Evolutionary conservation across 352 stramenopile species (phyloP), one percentile per base, ranked within the genome.

Genomic region (Globisporangium ultimum): DNA sequence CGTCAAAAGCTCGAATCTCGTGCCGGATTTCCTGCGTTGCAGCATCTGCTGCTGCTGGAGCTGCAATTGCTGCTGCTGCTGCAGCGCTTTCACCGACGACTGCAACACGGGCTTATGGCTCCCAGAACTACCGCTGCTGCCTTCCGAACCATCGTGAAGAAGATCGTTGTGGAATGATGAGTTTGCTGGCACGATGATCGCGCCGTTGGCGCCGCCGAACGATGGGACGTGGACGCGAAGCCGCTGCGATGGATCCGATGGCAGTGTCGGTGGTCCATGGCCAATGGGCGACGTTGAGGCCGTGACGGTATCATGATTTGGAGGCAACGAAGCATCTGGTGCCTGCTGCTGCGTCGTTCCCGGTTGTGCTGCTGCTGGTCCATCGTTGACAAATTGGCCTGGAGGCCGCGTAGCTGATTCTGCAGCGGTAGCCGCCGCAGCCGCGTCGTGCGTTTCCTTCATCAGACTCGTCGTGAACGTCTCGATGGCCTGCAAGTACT

Each of bases 401-500:
- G 51, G 13, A 6, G 47, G 32, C 32, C 48, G 51, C 1, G 42
- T 47, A n/a, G 22, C 53, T 6, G 50, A 45, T 6, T 38, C 17
- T 6, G 15, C 38, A 9, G 42, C 52, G 7, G 51, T 20, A 9
- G 48, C 47, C 7, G 43, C 54, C 2, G 42, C 34, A 5, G 24
- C 59, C 3, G 51, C 36, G 2, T 76, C 64, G 38, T 80, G 73
- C 43, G 57, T 80, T 49, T 84, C 76, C 38, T 84, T 61, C 34
- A 82, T 73, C 32, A 90, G 57, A 11, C 77, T 72, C 21, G 78
- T 89, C 13, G 78, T 71, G 53, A 85, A 89, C 53, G 72, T 87
- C 66, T 92, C 80, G 42, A 92, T 86, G 15, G 74, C 80, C 55
- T 89, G 76, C n/a, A 91, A 68, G 38, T 86, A 90, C 57, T 89